Percentiles rank a stretch among this genome's conserved stretches.
Evolutionary conservation across 1,139 yeast species (phyloP).

Genomic region (Arxiozyma slooffiae): DNA sequence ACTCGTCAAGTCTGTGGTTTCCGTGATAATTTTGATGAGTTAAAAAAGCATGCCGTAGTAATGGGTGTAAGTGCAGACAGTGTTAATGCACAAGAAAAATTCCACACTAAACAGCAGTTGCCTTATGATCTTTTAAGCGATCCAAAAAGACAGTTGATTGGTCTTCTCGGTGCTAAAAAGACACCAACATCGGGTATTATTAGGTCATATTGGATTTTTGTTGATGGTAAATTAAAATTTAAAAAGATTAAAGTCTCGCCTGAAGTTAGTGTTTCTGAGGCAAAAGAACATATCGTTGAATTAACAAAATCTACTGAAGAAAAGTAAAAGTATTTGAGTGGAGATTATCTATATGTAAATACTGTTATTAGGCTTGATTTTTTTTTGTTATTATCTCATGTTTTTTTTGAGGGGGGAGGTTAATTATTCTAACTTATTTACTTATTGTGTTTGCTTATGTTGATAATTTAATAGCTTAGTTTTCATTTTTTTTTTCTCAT

Average conservation of each 20-base stretch:
- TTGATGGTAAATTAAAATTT: slow-evolving; percentile 59
- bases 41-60: slow-evolving; percentile 45
- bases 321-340: not conserved
- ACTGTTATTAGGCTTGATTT: not conserved
- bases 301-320: slow-evolving; percentile 11
- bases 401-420: not conserved
- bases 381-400: not conserved
- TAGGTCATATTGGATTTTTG: slow-evolving; percentile 85
- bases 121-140: slow-evolving; percentile 71
- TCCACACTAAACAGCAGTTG: slow-evolving; percentile 61
- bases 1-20: slow-evolving; percentile 89
- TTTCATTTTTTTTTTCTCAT: too few species aligned
- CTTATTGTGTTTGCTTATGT: not conserved
- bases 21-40: slow-evolving; percentile 51
- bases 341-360: not conserved
- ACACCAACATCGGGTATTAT: slow-evolving; percentile 50
- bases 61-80: slow-evolving; percentile 68
- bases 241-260: slow-evolving; percentile 69
- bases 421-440: not conserved
- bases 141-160: slow-evolving; percentile 59
- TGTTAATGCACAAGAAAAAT: slow-evolving; percentile 64
- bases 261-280: slow-evolving; percentile 58
- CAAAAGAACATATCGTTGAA: slow-evolving; percentile 43
- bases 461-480: not conserved
- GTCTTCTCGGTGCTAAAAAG: slow-evolving; percentile 74